phyloP scores from a whole-genome alignment of 1,284 basidiomycete species.

The Heimioporus retisporus region DNA sequence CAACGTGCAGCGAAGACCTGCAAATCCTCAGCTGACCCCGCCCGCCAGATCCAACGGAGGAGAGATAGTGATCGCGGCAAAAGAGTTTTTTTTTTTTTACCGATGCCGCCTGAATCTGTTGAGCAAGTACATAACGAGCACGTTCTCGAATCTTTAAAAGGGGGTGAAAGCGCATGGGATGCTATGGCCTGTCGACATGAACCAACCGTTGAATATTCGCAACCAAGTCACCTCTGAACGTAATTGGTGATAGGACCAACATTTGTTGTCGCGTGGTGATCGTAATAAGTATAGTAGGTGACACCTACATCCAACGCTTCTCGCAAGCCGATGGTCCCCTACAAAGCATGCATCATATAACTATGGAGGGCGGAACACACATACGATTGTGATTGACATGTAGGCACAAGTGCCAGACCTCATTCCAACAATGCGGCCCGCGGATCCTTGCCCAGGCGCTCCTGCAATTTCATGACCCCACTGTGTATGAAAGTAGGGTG shows the following conservation, averaged over 20 bases:
- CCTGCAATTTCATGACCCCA: constrained; percentile 54
- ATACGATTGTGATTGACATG: not conserved
- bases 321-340: too few species aligned
- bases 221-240: too few species aligned
- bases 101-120: constrained; percentile 26
- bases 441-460: constrained; percentile 49
- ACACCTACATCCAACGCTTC: too few species aligned
- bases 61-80: constrained; percentile 41
- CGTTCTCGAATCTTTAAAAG: constrained; percentile 37
- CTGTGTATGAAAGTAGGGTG: constrained; percentile 59
- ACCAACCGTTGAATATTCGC: too few species aligned
- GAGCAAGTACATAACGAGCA: constrained; percentile 40
- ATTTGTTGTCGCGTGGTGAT: too few species aligned
- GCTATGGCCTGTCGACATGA: constrained; percentile 2
- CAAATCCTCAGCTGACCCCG: constrained; percentile 35
- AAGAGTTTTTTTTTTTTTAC: constrained; percentile 24
- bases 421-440: constrained; percentile 49
- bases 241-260: too few species aligned
- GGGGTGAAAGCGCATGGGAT: constrained; percentile 31
- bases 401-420: not conserved
- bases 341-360: too few species aligned
- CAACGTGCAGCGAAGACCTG: constrained; percentile 34
- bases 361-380: too few species aligned
- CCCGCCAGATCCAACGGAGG: constrained; percentile 28
- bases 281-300: too few species aligned